These are phyloP conservation scores for Taxillus chinensis DNA, from an alignment of 164 flowering plant genomes.

Conservation along the genomic window DNA sequence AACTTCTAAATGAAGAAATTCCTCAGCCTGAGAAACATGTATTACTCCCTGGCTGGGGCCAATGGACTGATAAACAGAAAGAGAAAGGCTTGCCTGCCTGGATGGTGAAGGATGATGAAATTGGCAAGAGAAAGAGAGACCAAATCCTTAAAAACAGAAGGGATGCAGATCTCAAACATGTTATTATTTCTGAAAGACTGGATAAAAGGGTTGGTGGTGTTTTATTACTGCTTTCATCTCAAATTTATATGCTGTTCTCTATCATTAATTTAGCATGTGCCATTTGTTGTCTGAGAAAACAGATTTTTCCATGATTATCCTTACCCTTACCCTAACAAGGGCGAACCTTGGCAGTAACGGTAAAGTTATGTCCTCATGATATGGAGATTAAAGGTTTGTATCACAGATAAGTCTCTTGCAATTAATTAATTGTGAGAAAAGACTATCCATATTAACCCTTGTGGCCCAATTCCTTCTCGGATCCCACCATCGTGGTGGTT, in stretches of 20 bases:
- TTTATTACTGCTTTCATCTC: no score
- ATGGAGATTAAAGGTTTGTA: no score
- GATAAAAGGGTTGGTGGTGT: constrained; percentile 60
- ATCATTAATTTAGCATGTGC: no score
- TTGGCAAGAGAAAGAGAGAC: constrained; percentile 59
- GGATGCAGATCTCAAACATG: constrained; percentile 75
- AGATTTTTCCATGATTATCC: background rate
- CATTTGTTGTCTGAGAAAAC: background rate
- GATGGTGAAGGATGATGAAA: constrained; percentile 69
- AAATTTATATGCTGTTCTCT: no score
- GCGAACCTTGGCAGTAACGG: no score
- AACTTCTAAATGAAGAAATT: constrained; percentile 63
- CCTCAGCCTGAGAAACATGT: constrained; percentile 88
- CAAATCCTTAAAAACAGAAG: constrained; percentile 64
- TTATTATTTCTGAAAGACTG: constrained; percentile 73
- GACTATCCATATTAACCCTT: no score
- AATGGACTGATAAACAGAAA: constrained; percentile 70
- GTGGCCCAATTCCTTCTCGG: no score
- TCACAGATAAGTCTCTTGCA: no score
- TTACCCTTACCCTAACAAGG: no score
- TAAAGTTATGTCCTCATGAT: no score
- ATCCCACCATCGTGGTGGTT: no score
- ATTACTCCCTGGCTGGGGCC: constrained; percentile 94
- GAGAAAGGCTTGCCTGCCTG: constrained; percentile 79
- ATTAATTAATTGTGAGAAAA: no score